Conservation (phyloP, 352 stramenopile genomes). For the Globisporangium abappressorium region DNA sequence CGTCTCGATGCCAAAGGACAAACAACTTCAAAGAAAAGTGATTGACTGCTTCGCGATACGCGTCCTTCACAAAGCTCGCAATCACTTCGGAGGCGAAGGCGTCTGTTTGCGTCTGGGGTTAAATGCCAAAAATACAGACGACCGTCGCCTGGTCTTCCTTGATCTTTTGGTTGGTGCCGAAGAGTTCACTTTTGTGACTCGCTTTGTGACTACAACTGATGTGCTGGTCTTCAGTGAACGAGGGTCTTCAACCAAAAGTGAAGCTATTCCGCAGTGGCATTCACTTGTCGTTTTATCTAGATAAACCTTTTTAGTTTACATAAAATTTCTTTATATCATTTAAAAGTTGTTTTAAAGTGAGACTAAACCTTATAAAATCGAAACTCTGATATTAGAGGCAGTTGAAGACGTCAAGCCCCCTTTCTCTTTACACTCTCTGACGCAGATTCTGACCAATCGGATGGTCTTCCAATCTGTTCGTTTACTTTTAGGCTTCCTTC, state of each 20-base stretch:
- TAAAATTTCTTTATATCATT: no score
- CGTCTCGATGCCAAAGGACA: no score
- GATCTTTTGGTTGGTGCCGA: not conserved
- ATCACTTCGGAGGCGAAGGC: no score
- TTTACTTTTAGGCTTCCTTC: slow-evolving; percentile 14
- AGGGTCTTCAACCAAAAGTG: slow-evolving; percentile 10
- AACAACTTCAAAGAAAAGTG: no score
- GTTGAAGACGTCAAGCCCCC: not conserved
- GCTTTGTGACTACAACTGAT: not conserved
- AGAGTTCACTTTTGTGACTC: not conserved
- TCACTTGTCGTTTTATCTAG: not conserved
- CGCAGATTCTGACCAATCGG: slow-evolving; percentile 10
- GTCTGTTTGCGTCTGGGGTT: not conserved
- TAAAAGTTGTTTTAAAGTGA: not conserved
- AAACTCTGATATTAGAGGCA: not conserved
- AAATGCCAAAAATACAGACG: not conserved
- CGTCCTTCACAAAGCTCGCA: no score
- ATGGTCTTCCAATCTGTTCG: slow-evolving; percentile 17
- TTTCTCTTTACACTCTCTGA: slow-evolving; percentile 1
- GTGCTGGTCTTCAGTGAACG: slow-evolving; percentile 5
- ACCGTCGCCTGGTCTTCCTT: not conserved
- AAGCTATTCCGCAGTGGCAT: not conserved
- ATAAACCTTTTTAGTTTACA: not conserved
- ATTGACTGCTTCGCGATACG: no score
- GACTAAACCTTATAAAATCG: not conserved